Evolutionary conservation across 2,329 filamentous ascomycete species (phyloP), one percentile per base, ranked within the genome.

Genomic region (Paraconiothyrium brasiliense): DNA sequence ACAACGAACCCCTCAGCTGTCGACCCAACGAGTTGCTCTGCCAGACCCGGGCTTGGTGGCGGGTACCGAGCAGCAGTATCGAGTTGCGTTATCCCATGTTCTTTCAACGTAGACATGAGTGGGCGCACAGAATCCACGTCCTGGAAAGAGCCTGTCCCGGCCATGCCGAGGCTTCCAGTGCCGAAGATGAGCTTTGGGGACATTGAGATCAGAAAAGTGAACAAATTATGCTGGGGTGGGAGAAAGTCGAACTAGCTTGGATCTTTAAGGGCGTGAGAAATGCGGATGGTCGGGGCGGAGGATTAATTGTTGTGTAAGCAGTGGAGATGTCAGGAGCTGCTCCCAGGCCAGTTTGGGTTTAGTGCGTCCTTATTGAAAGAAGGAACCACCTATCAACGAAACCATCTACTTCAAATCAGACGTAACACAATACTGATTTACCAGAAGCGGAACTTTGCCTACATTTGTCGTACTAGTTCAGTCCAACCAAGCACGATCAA

Each of bases 11-110:
- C 49, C 34, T 57, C 43, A 44, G 27, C 60, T 5, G 54, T 37
- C 22, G 62, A 54, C 5, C 62, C 62, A 35, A 65, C 57, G 10
- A 65, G 37, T 24, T 50, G 13, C 22, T 65, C 62, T 11, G 62
- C 54, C 27, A 44, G 43, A 2, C 62, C 59, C 7, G 62, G 62
- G 37, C 57, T 50, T 9, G 57, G 35, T 20, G 62, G 62, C 22
- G 62, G 62, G 27, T 65, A 65, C 14, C 62, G 59, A 30, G 62
- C 57, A 24, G 56, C 59, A n/a, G 62, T 59, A 27, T 65, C 62
- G 9, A 65, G 44, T 16, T 47, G 39, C 2, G 11, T 44, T 30
- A 65, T 60, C 2, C 50, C 54, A 32, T 61, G 59, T 16, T 35
- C 35, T 35, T 56, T 48, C 20, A 64, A 43, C 2, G 59, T 61